A percentile compares a stretch with the other conserved stretches of the same genome.
Conservation (phyloP, 148 eudicot species). For the Suaeda aralocaspica region DNA sequence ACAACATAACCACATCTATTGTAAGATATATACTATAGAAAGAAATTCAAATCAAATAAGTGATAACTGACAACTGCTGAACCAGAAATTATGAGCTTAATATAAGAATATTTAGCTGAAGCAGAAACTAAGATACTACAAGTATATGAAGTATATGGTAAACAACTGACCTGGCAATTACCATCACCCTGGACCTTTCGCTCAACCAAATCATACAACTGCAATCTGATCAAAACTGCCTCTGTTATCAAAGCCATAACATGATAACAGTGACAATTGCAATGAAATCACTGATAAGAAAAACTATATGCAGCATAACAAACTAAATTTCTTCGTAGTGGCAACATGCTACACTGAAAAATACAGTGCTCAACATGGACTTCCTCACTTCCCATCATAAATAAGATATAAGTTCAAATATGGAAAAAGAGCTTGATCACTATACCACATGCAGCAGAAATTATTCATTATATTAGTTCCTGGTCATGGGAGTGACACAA, state of each 20-base stretch:
- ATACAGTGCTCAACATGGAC: background rate
- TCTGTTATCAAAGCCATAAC: slow-evolving; percentile 25
- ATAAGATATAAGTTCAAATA: background rate
- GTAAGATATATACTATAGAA: background rate
- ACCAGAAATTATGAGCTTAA: slow-evolving; percentile 5
- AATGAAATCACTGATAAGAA: slow-evolving; percentile 9
- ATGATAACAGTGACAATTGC: slow-evolving; percentile 13
- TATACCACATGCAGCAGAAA: no score
- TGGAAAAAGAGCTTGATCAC: no score
- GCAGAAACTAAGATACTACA: slow-evolving; percentile 12
- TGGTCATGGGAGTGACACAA: no score
- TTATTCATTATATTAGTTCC: no score
- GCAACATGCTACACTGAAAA: background rate
- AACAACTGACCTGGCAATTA: slow-evolving; percentile 76
- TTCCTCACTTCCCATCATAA: background rate
- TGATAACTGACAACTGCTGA: background rate
- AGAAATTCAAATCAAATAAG: background rate
- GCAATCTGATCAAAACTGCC: slow-evolving; percentile 59
- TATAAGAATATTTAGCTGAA: background rate
- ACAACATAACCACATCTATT: background rate
- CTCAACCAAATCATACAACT: slow-evolving; percentile 84
- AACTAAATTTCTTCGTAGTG: background rate
- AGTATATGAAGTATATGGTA: slow-evolving; percentile 14
- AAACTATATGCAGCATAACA: slow-evolving; percentile 19
- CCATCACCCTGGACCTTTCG: slow-evolving; percentile 93